Percentiles rank a stretch among this genome's conserved stretches.
phyloP scores from a whole-genome alignment of 2,329 filamentous ascomycete genomes.

The Colletotrichum gloeosporioides region DNA sequence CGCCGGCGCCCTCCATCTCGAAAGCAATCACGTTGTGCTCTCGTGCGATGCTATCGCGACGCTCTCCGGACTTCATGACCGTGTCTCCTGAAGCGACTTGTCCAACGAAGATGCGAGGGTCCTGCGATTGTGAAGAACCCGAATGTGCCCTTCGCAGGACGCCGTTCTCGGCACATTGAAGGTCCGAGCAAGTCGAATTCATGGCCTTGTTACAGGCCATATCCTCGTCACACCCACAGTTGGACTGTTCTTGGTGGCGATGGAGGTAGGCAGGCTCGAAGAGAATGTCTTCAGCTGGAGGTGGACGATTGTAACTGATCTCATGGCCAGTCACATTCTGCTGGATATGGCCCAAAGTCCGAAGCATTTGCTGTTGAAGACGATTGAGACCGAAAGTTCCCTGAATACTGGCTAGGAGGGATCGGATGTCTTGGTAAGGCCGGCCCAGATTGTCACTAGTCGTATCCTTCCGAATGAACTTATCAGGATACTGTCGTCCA shows the following conservation, averaged over 20 bases:
- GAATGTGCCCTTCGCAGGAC: slow-evolving; percentile 10
- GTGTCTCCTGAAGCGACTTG: slow-evolving; percentile 41
- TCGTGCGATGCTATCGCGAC: slow-evolving; percentile 39
- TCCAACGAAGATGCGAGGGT: not conserved
- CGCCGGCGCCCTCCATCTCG: slow-evolving; percentile 40
- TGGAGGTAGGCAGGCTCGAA: slow-evolving; percentile 32
- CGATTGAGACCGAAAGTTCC: slow-evolving; percentile 15
- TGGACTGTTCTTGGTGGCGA: slow-evolving; percentile 25
- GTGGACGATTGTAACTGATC: slow-evolving; percentile 29
- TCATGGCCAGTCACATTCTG: not conserved
- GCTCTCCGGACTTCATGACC: slow-evolving; percentile 42
- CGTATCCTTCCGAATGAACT: slow-evolving; percentile 21
- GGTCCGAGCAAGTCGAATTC: slow-evolving; percentile 26
- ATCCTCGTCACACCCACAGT: not conserved
- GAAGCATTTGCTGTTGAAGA: slow-evolving; percentile 7
- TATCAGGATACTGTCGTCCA: slow-evolving; percentile 22
- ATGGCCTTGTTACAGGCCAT: slow-evolving; percentile 27
- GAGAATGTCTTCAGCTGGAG: slow-evolving; percentile 29
- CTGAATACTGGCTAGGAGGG: slow-evolving; percentile 27
- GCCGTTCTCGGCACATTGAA: slow-evolving; percentile 29
- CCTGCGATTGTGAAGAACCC: rapidly evolving
- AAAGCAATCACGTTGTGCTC: slow-evolving; percentile 32
- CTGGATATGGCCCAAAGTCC: slow-evolving; percentile 24
- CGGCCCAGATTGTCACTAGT: slow-evolving; percentile 21
- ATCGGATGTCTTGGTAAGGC: slow-evolving; percentile 27